These are phyloP conservation scores for Phycomyces blakesleeanus DNA, from an alignment of 192 early-diverging fungal genomes.

Conservation along the genomic window DNA sequence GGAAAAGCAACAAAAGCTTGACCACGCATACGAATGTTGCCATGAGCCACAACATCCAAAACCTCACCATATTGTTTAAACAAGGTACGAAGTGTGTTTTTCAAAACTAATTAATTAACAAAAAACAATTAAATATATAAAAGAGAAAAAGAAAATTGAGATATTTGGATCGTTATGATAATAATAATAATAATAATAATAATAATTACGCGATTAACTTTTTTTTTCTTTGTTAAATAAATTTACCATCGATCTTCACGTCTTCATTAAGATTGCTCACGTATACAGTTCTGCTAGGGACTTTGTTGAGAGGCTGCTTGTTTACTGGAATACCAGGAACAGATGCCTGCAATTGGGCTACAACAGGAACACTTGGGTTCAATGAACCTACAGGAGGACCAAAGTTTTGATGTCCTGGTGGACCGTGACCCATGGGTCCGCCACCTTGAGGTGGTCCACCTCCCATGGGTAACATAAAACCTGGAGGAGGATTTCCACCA, in stretches of 20 bases:
- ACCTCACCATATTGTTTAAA: slow-evolving; percentile 86
- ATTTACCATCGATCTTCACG: slow-evolving; percentile 57
- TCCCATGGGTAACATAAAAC: neutral
- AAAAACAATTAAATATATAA: too few relatives aligned
- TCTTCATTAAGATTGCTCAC: slow-evolving; percentile 81
- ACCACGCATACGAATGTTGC: slow-evolving; percentile 81
- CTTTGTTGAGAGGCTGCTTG: slow-evolving; percentile 59
- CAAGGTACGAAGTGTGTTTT: slow-evolving; percentile 66
- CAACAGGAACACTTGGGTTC: slow-evolving; percentile 23
- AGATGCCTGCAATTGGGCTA: neutral
- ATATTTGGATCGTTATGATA: too few relatives aligned
- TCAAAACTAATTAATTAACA: slow-evolving; percentile 51
- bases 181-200: too few relatives aligned
- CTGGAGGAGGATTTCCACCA: neutral
- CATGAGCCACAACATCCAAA: slow-evolving; percentile 74
- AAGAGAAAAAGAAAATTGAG: too few relatives aligned
- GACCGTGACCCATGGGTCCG: neutral
- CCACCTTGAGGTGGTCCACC: neutral
- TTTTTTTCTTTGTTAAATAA: neutral
- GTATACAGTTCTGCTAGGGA: slow-evolving; percentile 70
- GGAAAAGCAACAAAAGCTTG: slow-evolving; percentile 92
- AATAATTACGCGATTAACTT: too few relatives aligned
- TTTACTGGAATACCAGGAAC: slow-evolving; percentile 33
- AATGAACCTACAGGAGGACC: neutral
- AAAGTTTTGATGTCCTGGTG: neutral